Percentiles rank a stretch among this genome's conserved stretches.
Conservation (phyloP, 352 stramenopile genomes). For the Hyaloperonospora brassicae region DNA sequence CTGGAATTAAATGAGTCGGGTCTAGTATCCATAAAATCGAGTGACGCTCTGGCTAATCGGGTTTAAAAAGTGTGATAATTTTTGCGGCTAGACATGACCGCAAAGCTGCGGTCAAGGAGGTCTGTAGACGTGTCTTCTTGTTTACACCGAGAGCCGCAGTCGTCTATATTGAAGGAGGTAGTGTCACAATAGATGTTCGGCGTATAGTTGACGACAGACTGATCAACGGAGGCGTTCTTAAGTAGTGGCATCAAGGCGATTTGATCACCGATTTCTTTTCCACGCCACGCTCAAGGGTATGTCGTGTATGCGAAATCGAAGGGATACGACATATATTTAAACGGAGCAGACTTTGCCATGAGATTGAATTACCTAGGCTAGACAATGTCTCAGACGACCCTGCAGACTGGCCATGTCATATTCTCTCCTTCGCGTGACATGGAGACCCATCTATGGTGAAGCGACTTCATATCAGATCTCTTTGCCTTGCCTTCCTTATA, state of each 20-base stretch:
- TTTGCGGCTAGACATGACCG: background rate
- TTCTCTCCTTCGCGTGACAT: too few relatives aligned
- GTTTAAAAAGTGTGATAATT: background rate
- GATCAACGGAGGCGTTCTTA: background rate
- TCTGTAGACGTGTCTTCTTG: background rate
- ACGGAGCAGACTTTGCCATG: too few relatives aligned
- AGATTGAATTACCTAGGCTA: too few relatives aligned
- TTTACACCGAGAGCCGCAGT: background rate
- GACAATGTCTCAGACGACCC: too few relatives aligned
- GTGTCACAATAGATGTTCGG: background rate
- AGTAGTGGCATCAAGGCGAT: too few relatives aligned
- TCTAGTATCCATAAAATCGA: background rate
- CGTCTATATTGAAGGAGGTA: background rate
- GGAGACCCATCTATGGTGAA: too few relatives aligned
- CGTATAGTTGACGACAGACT: background rate
- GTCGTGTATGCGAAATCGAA: too few relatives aligned
- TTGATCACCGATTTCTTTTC: background rate
- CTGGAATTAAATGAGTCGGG: background rate
- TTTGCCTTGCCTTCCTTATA: too few relatives aligned
- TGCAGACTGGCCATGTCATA: too few relatives aligned
- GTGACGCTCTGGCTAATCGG: background rate
- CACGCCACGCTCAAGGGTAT: background rate
- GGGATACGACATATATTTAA: too few relatives aligned
- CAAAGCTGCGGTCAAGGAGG: background rate
- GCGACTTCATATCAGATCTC: too few relatives aligned